phyloP scores from a whole-genome alignment of 345 rosid genomes.

The Ceriops tagal region DNA sequence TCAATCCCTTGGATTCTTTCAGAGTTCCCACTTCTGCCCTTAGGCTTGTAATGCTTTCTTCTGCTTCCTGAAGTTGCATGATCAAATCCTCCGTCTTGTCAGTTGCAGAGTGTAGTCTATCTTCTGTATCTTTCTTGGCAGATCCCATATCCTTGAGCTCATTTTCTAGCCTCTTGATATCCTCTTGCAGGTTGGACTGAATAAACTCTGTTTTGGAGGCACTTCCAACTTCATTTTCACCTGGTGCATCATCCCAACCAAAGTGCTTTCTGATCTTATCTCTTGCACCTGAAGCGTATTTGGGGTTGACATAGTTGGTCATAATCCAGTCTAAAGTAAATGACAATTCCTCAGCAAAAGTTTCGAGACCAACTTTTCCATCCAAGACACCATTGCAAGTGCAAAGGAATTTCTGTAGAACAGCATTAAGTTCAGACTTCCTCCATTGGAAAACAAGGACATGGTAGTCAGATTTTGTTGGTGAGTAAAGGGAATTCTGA shows the following conservation, averaged over 20 bases:
- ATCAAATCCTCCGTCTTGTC: constrained; percentile 36
- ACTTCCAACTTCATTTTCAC: constrained; percentile 23
- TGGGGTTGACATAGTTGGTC: constrained; percentile 30
- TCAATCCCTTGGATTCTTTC: constrained; percentile 46
- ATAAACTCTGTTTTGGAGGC: constrained; percentile 4
- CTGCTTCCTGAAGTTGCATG: constrained; percentile 39
- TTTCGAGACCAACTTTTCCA: constrained; percentile 31
- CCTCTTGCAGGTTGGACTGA: constrained; percentile 31
- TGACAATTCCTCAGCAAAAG: constrained; percentile 39
- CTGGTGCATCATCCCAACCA: constrained; percentile 30
- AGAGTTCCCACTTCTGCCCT: constrained; percentile 43
- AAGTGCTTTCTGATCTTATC: constrained; percentile 61
- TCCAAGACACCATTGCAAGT: constrained; percentile 38
- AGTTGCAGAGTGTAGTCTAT: constrained; percentile 33
- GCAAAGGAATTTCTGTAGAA: constrained; percentile 33
- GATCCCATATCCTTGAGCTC: constrained; percentile 39
- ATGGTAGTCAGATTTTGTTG: constrained; percentile 25
- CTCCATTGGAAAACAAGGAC: constrained; percentile 47
- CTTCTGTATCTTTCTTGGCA: constrained; percentile 29
- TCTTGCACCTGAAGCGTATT: constrained; percentile 46
- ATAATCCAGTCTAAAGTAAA: constrained; percentile 43
- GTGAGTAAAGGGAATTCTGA: constrained; percentile 16
- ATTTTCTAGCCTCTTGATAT: constrained; percentile 37
- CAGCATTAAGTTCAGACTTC: constrained; percentile 32
- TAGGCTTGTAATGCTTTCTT: constrained; percentile 42